These are phyloP conservation scores for Chlorella sp. DNA, from an alignment of 139 green algal species.

Conservation along the genomic window DNA sequence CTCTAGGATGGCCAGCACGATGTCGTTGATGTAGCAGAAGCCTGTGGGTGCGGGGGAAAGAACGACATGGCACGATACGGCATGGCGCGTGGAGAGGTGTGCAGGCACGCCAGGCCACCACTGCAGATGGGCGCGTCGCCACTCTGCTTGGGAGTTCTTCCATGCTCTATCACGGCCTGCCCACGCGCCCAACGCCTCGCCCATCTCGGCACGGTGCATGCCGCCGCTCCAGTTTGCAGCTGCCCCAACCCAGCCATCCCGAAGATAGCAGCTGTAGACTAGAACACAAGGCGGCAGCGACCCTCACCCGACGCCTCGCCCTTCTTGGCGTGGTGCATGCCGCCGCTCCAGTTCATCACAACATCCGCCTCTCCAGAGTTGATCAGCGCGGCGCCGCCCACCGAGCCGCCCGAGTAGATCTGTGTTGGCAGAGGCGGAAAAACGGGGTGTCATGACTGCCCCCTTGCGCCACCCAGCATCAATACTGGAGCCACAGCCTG, in stretches of 20 bases:
- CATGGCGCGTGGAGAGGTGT: no score
- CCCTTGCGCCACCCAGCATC: no score
- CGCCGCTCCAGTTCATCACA: slow-evolving; percentile 97
- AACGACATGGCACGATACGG: no score
- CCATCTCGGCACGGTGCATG: neutral
- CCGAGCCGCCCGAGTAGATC: slow-evolving; percentile 86
- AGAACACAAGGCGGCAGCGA: no score
- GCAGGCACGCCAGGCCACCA: no score
- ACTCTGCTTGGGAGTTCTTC: no score
- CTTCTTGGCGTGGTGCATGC: slow-evolving; percentile 98
- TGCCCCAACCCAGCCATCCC: neutral
- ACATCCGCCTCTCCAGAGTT: slow-evolving; percentile 91
- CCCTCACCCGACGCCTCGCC: slow-evolving; percentile 56
- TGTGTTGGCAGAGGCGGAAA: slow-evolving; percentile 30
- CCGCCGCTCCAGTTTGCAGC: neutral
- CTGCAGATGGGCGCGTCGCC: no score
- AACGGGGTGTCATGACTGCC: no score
- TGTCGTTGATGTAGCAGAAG: slow-evolving; percentile 99
- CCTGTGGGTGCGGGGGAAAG: no score
- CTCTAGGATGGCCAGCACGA: slow-evolving; percentile 97
- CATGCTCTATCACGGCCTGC: no score
- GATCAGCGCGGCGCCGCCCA: slow-evolving; percentile 89
- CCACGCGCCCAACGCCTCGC: neutral
- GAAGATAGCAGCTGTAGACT: no score
- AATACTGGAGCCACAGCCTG: no score